A percentile compares a stretch with the other conserved stretches of the same genome.
phyloP scores from a whole-genome alignment of 495 filamentous ascomycete genomes.

The Bacidia gigantensis region DNA sequence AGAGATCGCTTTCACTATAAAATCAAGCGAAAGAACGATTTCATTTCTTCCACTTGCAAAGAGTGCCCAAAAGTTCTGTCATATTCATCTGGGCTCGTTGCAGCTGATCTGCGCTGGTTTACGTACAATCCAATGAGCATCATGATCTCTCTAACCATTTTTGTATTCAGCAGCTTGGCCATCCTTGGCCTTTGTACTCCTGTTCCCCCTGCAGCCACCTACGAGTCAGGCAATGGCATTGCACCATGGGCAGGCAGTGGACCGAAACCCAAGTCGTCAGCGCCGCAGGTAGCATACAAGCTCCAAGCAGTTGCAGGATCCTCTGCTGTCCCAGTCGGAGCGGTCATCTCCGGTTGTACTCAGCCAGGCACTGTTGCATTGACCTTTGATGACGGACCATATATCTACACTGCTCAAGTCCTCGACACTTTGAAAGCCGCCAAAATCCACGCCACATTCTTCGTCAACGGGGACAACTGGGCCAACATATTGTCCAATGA shows the following conservation, averaged over 20 bases:
- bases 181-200: too few species aligned
- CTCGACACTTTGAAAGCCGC: slow-evolving; percentile 55
- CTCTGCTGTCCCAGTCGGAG: not conserved
- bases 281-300: not conserved
- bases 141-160: too few species aligned
- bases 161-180: too few species aligned
- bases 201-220: not conserved
- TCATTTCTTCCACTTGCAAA: too few species aligned
- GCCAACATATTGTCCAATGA: slow-evolving; percentile 61
- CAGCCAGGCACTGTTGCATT: slow-evolving; percentile 51
- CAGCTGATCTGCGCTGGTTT: too few species aligned
- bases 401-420: slow-evolving; percentile 51
- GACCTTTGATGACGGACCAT: slow-evolving; percentile 71
- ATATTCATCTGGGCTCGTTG: too few species aligned
- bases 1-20: too few species aligned
- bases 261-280: not conserved
- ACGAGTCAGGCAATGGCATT: not conserved
- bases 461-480: slow-evolving; percentile 62
- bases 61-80: too few species aligned
- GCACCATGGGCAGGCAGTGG: not conserved
- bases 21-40: too few species aligned
- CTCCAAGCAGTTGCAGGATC: not conserved
- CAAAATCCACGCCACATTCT: slow-evolving; percentile 62
- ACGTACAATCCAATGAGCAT: too few species aligned
- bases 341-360: slow-evolving; percentile 48